Conservation (phyloP, 2,329 filamentous ascomycete genomes). For the Aspergillus nomiae region DNA sequence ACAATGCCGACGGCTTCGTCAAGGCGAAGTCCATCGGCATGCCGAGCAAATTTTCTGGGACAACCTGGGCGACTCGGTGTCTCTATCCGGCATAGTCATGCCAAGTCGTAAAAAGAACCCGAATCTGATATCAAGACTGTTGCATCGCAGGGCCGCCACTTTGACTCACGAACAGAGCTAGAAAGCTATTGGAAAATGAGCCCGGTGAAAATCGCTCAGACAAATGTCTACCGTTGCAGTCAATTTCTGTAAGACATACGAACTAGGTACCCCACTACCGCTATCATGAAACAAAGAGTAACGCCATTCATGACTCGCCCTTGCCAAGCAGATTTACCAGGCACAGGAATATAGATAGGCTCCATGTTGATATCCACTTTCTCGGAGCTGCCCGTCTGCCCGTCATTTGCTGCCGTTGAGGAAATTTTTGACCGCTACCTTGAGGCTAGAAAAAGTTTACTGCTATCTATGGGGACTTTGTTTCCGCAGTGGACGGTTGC, state of each 20-base stretch:
- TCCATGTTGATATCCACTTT: slow-evolving; percentile 1
- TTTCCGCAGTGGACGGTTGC: slow-evolving; percentile 10
- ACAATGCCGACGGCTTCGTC: slow-evolving; percentile 15
- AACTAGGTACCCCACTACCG: neutral
- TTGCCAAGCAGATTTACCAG: slow-evolving; percentile 1
- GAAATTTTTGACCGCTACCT: slow-evolving; percentile 1
- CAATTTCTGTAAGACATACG: neutral
- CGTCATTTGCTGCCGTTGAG: neutral
- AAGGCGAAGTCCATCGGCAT: slow-evolving; percentile 17
- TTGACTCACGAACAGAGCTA: neutral
- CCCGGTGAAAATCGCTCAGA: neutral
- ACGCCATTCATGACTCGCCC: neutral
- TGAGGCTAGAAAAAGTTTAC: slow-evolving; percentile 9
- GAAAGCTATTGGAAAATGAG: neutral
- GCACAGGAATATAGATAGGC: neutral
- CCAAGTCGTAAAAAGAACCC: slow-evolving; percentile 12
- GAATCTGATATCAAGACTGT: slow-evolving; percentile 2
- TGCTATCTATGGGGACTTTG: slow-evolving; percentile 1
- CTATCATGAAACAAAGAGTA: neutral
- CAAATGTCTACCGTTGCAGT: neutral
- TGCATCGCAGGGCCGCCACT: neutral
- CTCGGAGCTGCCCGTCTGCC: slow-evolving; percentile 6
- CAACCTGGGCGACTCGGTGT: slow-evolving; percentile 14
- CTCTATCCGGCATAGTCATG: slow-evolving; percentile 18
- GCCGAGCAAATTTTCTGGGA: slow-evolving; percentile 13